Base-by-base conservation (phyloP, 140 eudicot genomes). In the Senecio squalidus region DNA sequence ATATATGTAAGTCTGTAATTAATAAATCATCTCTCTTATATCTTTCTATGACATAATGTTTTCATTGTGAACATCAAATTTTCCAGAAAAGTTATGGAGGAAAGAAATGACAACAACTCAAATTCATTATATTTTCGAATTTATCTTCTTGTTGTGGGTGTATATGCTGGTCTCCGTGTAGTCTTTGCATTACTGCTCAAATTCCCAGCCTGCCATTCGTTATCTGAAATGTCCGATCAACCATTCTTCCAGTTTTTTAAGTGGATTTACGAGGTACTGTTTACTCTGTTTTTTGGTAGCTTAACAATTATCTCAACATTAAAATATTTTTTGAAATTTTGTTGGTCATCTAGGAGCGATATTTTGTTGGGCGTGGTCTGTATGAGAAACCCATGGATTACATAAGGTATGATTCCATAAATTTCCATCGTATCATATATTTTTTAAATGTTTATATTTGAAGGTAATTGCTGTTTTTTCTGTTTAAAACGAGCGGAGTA, bases 351-450 rank as follows among this genome's bases (percentile, higher is more conserved):
- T 80, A 91, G 98, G 98, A 91, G 80, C 66, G 73, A 68, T 92
- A 92, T 70, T 92, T 81, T 82, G 99, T 92, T 55, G 99, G 99
- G 10, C 95, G 99, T 65, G 99, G 99, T 68, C 96, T 92, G 63
- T 84, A 76, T 60, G 99, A 92, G 74, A 88, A 66, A 30, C 80
- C 93, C 50, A 73, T 78, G 31, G 99, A 92, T 68, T 92, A 92
- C 63, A 60, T 85, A 24, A 87, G 99, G 99, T 92, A 71, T 72
- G 77, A 47, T 62, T 51, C 28, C 43, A 24, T 62, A 15, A 21
- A 9, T 69, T 30, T 21, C 13, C 28, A 15, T 30, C 28, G 60
- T 48, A 49, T 27, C 38, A 31, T 39, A 43, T 40, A n/a, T 44
- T 43, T 31, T 17, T 14, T 6, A 24, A 46, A 15, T 44, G 46